Base-by-base conservation (phyloP, 345 rosid genomes). In the Hibiscus mutabilis region DNA sequence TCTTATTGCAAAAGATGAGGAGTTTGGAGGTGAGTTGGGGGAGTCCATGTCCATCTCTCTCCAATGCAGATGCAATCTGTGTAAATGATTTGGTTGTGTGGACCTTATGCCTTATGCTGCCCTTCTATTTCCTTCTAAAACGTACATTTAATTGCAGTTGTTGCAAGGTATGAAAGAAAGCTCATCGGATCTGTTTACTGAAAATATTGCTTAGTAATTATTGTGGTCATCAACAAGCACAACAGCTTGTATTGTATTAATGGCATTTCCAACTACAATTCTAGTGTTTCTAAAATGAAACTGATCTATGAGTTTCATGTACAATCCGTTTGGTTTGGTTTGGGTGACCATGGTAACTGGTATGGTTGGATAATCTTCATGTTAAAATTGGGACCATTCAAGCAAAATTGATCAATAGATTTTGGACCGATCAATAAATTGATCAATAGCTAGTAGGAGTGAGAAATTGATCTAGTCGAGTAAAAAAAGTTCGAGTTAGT, bases 21-120 rank as follows among this genome's bases (percentile, higher is more conserved):
- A 64, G 74, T 80, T 81, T 52, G 86, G 82, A 33, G 87, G 82
- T 21, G 80, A 79, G 37, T 79, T 66, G 16, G 75, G 74, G 9
- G 81, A 77, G 57, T 78, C 77, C 21, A 79, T 61, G 44, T 82
- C 86, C 83, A 80, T 81, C 6, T 49, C 31, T 57, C 25, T 52
- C 57, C 57, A 52, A 6, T 8, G 58, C 58, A 53, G 18, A 16
- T 53, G 58, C 6, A 53, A 53, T 18, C 22, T 52, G 5, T 53
- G 58, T 53, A 53, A 53, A 53, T 53, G 22, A 19, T 19, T 53
- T 53, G 4, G 58, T 53, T 53, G 58, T 8, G 58, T 53, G 58
- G 58, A 53, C 57, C 57, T 52, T 52, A 18, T n/a, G 57, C 0
- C 40, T 2, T 31, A 31, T 31, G 35, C 35, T 31, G 35, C 0